Conservation (phyloP, 1,139 yeast genomes). For the Geotrichum australiense region DNA sequence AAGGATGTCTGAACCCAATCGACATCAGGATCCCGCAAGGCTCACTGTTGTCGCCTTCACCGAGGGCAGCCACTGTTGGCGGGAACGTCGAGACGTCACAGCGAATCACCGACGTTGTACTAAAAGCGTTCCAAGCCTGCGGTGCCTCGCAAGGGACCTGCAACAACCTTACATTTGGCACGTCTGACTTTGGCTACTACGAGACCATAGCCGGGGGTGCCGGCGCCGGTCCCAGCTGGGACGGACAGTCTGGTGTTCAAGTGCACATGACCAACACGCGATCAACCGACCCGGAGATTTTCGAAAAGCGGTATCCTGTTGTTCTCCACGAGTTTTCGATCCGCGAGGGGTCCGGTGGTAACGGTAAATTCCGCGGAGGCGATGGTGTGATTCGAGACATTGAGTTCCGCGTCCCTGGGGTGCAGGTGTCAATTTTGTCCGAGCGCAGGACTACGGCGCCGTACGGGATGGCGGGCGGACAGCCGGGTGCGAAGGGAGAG, state of each 20-base stretch:
- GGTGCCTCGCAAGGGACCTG: conserved; percentile 76
- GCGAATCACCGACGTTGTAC: conserved; percentile 69
- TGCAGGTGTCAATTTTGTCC: conserved; percentile 52
- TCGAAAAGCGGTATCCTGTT: conserved; percentile 62
- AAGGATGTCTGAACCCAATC: conserved; percentile 74
- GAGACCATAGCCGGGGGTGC: conserved; percentile 70
- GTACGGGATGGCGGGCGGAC: conserved; percentile 56
- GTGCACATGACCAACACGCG: conserved; percentile 68
- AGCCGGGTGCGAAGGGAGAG: conserved; percentile 51
- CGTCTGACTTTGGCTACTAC: conserved; percentile 58
- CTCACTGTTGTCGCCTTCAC: conserved; percentile 60
- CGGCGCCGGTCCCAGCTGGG: conserved; percentile 61
- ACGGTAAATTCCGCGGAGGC: conserved; percentile 51
- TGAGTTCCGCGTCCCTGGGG: conserved; percentile 46
- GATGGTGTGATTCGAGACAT: conserved; percentile 57
- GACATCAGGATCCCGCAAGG: conserved; percentile 60
- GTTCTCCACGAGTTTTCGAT: conserved; percentile 49
- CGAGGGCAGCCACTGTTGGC: conserved; percentile 81
- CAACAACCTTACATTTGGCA: conserved; percentile 66
- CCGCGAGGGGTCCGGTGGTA: conserved; percentile 52
- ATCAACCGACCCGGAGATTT: conserved; percentile 62
- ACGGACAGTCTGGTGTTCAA: conserved; percentile 59
- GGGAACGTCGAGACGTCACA: conserved; percentile 88
- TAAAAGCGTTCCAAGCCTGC: conserved; percentile 68
- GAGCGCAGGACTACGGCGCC: conserved; percentile 57